These are phyloP conservation scores for Candida tropicalis DNA, from an alignment of 1,139 yeast genomes.

Conservation along the genomic window DNA sequence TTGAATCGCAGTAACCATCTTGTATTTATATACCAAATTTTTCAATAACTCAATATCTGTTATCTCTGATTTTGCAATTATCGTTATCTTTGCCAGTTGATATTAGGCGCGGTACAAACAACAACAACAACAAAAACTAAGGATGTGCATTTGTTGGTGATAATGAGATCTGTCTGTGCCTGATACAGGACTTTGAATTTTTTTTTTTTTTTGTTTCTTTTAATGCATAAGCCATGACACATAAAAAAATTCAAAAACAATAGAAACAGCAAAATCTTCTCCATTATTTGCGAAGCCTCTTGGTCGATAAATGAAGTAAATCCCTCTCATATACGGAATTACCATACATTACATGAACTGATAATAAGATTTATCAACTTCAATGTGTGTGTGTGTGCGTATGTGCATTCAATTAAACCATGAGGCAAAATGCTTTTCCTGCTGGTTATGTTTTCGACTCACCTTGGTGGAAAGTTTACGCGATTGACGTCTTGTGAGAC, in stretches of 20 bases:
- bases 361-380: not conserved
- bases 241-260: not conserved
- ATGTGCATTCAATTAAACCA: too few species aligned
- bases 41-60: not conserved
- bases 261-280: not conserved
- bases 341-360: not conserved
- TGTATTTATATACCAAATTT: not conserved
- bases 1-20: too few species aligned
- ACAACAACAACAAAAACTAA: not conserved
- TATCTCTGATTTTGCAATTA: slow-evolving; percentile 1
- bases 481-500: too few species aligned
- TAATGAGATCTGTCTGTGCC: not conserved
- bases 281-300: not conserved
- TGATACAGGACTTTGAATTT: not conserved
- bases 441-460: not conserved
- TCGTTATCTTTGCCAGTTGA: not conserved
- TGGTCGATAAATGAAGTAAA: not conserved
- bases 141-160: too few species aligned
- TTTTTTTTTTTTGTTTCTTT: too few species aligned
- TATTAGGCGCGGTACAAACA: not conserved
- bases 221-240: too few species aligned
- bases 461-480: too few species aligned
- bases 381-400: too few species aligned
- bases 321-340: slow-evolving; percentile 4
- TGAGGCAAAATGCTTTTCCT: not conserved